Conservation (phyloP, 331 rosid genomes). For the Acacia concinna region DNA sequence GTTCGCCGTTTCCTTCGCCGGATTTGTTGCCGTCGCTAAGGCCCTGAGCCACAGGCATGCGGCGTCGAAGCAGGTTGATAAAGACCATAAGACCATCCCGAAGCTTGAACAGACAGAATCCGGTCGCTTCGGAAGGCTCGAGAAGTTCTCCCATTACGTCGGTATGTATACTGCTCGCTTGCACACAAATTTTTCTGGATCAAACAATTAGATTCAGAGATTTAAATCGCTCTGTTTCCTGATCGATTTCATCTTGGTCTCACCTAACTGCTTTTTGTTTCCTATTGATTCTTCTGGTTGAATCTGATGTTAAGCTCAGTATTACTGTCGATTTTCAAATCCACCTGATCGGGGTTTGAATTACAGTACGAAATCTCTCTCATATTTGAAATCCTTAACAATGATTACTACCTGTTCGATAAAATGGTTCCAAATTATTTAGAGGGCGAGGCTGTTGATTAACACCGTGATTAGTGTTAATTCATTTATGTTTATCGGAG, state of each 20-base stretch:
- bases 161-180: conserved; percentile 40
- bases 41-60: conserved; percentile 1
- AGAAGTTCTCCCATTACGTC: conserved; percentile 71
- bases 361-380: neutral
- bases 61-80: neutral
- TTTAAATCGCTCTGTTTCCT: neutral
- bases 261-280: neutral
- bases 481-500: neutral
- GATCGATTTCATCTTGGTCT: neutral
- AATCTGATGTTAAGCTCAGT: neutral
- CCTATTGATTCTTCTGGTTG: neutral
- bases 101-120: conserved; percentile 40
- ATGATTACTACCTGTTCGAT: neutral
- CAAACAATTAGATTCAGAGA: neutral
- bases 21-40: conserved; percentile 34
- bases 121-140: conserved; percentile 57
- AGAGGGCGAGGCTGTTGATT: neutral
- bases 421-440: neutral
- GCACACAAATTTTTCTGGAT: neutral
- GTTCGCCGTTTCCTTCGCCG: conserved; percentile 43
- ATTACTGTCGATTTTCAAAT: neutral
- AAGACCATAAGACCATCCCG: conserved; percentile 39
- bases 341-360: neutral
- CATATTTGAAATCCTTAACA: neutral
- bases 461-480: neutral